These are phyloP conservation scores for Dimargaris cristalligena DNA, from an alignment of 192 early-diverging fungal species.

Conservation along the genomic window DNA sequence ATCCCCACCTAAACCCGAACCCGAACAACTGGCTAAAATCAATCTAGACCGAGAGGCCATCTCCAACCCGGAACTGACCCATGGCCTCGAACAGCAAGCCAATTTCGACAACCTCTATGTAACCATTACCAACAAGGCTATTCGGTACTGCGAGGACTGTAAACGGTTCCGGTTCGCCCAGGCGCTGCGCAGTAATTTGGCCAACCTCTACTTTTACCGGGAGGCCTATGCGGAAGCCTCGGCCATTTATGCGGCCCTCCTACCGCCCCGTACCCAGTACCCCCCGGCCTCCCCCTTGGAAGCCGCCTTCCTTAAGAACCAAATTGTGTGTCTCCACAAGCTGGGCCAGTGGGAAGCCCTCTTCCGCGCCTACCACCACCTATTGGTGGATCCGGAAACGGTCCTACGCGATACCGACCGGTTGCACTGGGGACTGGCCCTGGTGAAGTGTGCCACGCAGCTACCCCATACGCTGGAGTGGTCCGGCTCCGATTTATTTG, in stretches of 20 bases:
- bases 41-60: constrained; percentile 5
- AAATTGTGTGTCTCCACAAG: neutral
- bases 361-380: neutral
- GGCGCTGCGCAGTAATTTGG: constrained; percentile 23
- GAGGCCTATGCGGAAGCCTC: constrained; percentile 10
- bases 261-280: neutral
- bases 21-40: no score
- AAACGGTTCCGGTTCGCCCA: constrained; percentile 22
- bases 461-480: neutral
- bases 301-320: neutral
- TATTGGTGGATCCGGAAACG: neutral
- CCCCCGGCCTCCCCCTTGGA: neutral
- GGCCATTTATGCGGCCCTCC: neutral
- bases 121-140: constrained; percentile 26
- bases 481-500: neutral
- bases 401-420: neutral
- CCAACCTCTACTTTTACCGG: constrained; percentile 20
- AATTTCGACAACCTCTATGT: constrained; percentile 29
- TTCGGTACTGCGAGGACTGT: constrained; percentile 26
- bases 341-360: neutral
- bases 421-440: neutral
- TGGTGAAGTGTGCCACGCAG: neutral
- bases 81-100: constrained; percentile 20
- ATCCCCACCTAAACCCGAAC: no score
- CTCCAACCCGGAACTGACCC: constrained; percentile 25